Percentiles rank a stretch among this genome's conserved stretches.
These are phyloP conservation scores for Lizonia empirigonia DNA, from an alignment of 2,329 filamentous ascomycete genomes.

Conservation along the genomic window DNA sequence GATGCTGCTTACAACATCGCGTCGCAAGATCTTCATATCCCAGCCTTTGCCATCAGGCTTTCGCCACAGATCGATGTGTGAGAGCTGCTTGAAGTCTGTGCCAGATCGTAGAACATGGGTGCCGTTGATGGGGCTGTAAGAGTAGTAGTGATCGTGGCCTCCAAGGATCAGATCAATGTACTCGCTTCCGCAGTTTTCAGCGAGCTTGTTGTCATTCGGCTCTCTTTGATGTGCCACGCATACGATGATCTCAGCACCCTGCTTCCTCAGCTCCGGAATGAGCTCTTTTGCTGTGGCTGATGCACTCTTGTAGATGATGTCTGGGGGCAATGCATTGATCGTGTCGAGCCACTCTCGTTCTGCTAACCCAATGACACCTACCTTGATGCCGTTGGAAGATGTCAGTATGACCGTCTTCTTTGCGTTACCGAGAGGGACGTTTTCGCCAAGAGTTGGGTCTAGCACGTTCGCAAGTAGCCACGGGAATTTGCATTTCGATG, in stretches of 20 bases:
- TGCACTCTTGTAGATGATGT: slow-evolving; percentile 81
- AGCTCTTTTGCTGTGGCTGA: slow-evolving; percentile 76
- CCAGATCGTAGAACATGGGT: slow-evolving; percentile 86
- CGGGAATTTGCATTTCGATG: slow-evolving; percentile 78
- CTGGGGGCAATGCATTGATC: slow-evolving; percentile 82
- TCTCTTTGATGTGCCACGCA: slow-evolving; percentile 85
- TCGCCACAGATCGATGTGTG: slow-evolving; percentile 79
- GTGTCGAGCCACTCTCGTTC: slow-evolving; percentile 89
- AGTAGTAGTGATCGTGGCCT: slow-evolving; percentile 90
- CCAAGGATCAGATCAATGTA: slow-evolving; percentile 85
- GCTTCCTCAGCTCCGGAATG: slow-evolving; percentile 71
- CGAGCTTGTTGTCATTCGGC: slow-evolving; percentile 87
- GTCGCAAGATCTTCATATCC: slow-evolving; percentile 78
- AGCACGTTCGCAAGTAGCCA: slow-evolving; percentile 90
- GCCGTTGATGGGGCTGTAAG: slow-evolving; percentile 75
- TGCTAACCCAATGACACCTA: slow-evolving; percentile 83
- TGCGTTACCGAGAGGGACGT: slow-evolving; percentile 76
- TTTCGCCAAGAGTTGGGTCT: slow-evolving; percentile 78
- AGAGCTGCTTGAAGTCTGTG: slow-evolving; percentile 90
- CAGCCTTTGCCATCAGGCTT: slow-evolving; percentile 62
- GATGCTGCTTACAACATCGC: slow-evolving; percentile 74
- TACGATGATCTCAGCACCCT: slow-evolving; percentile 83
- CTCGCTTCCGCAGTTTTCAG: slow-evolving; percentile 70
- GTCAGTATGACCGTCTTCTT: slow-evolving; percentile 77
- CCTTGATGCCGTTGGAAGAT: slow-evolving; percentile 80